Evolutionary conservation across 495 filamentous ascomycete species (phyloP), one percentile per base, ranked within the genome.

Genomic region (Aspergillus baeticus): DNA sequence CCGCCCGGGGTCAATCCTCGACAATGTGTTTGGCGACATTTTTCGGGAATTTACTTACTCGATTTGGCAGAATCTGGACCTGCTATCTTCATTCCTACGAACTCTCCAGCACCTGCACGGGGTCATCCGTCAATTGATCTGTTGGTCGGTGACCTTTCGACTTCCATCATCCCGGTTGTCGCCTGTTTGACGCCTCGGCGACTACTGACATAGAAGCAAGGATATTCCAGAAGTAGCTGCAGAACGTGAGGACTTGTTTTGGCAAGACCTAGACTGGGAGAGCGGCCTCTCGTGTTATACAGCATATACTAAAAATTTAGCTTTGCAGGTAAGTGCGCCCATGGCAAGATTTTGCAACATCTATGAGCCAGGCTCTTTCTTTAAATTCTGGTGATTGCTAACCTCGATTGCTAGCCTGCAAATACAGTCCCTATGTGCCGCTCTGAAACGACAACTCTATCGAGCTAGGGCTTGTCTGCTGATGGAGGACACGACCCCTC

Each of bases 401-500:
- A 36, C 8, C 21, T 29, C 7, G 6, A 14, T 3, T n/a, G 2
- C 15, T 11, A 46, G 31, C 14, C 21, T 22, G 18, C 26, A 2
- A 35, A n/a, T 5, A 14, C 10, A 15, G 34, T 20, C 55, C 58
- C 54, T 48, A 60, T 62, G 59, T 33, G 15, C 43, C 13, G 17
- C 29, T 14, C 21, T 1, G 6, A 18, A 13, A 54, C 35, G 8
- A 4, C 14, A 15, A 31, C 15, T 17, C 3, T 20, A 23, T 58
- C 37, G 46, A 54, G 51, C 44, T 63, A 56, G 53, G 54, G 51
- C 46, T 53, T 45, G 8, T 35, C 56, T 48, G 50, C 52, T 23
- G 52, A 66, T 63, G 64, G 64, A 63, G 26, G 49, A 60, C 33
- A 55, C n/a, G 36, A 47, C 33, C 17, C 17, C 35, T 26, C 20